Percentiles rank a stretch among this genome's conserved stretches.
Evolutionary conservation across 164 flowering plant species (phyloP).

Genomic region (Platanus orientalis): DNA sequence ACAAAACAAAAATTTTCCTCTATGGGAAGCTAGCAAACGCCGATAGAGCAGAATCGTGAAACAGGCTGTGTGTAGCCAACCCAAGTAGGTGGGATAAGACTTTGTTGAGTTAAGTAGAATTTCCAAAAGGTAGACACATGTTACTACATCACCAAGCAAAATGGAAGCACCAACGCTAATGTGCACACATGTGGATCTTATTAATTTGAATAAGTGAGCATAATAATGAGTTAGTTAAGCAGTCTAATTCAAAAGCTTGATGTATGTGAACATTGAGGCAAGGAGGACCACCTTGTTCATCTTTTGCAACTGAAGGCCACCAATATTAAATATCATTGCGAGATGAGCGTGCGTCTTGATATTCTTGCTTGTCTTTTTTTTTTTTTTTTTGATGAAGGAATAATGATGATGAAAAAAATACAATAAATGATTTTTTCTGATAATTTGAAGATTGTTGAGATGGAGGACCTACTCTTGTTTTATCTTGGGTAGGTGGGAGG

Average conservation of each 20-base stretch:
- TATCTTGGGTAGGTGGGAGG: too few relatives aligned
- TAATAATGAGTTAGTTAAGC: constrained; percentile 29
- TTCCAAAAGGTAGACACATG: constrained; percentile 1
- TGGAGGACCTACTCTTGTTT: too few relatives aligned
- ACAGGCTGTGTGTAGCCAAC: too few relatives aligned
- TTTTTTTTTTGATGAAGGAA: not conserved
- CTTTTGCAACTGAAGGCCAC: constrained; percentile 10
- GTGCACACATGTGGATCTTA: constrained; percentile 20
- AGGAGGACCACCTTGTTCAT: constrained; percentile 24
- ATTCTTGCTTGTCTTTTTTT: constrained; percentile 7
- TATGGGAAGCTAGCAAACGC: too few relatives aligned
- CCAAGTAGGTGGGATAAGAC: too few relatives aligned
- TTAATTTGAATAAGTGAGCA: constrained; percentile 21
- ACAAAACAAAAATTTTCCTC: too few relatives aligned
- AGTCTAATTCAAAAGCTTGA: constrained; percentile 19
- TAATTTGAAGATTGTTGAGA: too few relatives aligned
- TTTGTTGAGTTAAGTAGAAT: too few relatives aligned
- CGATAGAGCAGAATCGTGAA: too few relatives aligned
- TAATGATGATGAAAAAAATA: not conserved
- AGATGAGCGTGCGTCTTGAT: constrained; percentile 22
- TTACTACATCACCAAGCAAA: not conserved
- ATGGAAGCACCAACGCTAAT: constrained; percentile 11
- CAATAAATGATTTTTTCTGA: too few relatives aligned
- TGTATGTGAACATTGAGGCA: constrained; percentile 2
- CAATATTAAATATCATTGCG: not conserved